A percentile compares a stretch with the other conserved stretches of the same genome.
Conservation (phyloP, 495 filamentous ascomycete species). For the Penicillium cinerascens region DNA sequence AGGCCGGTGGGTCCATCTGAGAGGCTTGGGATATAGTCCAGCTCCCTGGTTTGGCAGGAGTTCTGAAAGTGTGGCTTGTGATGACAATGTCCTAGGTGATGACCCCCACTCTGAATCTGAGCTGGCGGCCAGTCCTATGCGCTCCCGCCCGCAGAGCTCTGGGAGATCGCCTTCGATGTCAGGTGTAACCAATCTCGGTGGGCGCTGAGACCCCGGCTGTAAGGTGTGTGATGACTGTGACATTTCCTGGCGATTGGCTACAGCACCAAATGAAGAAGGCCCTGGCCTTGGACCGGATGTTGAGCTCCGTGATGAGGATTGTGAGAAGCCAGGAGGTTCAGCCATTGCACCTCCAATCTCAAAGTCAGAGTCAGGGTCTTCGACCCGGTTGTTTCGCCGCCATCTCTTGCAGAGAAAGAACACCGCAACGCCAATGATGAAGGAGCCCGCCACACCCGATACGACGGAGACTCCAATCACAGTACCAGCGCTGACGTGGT, state of each 20-base stretch:
- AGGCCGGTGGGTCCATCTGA: constrained; percentile 35
- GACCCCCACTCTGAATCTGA: constrained; percentile 31
- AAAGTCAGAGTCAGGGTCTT: constrained; percentile 26
- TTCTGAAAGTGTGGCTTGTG: constrained; percentile 35
- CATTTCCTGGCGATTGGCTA: constrained; percentile 4
- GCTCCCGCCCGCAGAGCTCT: constrained; percentile 8
- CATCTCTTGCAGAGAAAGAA: constrained; percentile 36
- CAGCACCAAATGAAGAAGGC: constrained; percentile 1
- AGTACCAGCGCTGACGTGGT: constrained; percentile 30
- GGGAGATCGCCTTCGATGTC: neutral
- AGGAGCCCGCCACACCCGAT: constrained; percentile 37
- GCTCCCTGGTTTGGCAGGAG: constrained; percentile 25
- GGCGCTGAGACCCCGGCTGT: constrained; percentile 13
- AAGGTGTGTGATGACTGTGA: constrained; percentile 9
- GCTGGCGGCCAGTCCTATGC: constrained; percentile 28
- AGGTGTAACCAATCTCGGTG: constrained; percentile 13
- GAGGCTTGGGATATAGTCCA: constrained; percentile 35
- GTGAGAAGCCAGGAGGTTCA: constrained; percentile 37
- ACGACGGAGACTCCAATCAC: constrained; percentile 44
- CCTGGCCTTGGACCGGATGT: constrained; percentile 17
- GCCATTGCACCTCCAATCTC: constrained; percentile 45
- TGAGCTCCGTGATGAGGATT: constrained; percentile 16
- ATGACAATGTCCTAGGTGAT: constrained; percentile 26
- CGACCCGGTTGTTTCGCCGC: constrained; percentile 18
- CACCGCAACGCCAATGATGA: constrained; percentile 37